phyloP scores from a whole-genome alignment of 129 eudicot genomes.

The Pittosporum tobira region DNA sequence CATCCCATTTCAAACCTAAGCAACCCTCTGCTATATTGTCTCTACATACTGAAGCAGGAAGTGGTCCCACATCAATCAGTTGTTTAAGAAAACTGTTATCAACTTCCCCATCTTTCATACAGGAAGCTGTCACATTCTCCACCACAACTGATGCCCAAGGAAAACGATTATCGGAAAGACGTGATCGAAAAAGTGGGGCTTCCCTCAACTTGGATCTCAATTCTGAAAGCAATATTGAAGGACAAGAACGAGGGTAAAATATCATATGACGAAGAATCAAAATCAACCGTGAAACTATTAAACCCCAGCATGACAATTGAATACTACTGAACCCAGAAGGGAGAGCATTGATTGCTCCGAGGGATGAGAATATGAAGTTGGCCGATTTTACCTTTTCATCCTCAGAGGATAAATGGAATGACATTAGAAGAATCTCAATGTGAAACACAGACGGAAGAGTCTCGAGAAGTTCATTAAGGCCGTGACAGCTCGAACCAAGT shows the following conservation, averaged over 20 bases:
- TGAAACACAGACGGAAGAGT: constrained; percentile 78
- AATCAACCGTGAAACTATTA: constrained; percentile 72
- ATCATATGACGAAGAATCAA: constrained; percentile 82
- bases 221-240: constrained; percentile 67
- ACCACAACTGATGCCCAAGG: constrained; percentile 62
- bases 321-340: constrained; percentile 35
- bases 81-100: constrained; percentile 43
- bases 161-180: constrained; percentile 21
- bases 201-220: constrained; percentile 70
- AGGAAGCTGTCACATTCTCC: constrained; percentile 39
- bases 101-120: constrained; percentile 36
- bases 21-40: constrained; percentile 35
- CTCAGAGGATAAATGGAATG: constrained; percentile 79
- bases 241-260: constrained; percentile 65
- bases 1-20: constrained; percentile 47
- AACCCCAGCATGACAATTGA: constrained; percentile 81
- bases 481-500: constrained; percentile 28
- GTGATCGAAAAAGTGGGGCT: constrained; percentile 32
- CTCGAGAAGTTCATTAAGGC: constrained; percentile 48
- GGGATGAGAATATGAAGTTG: constrained; percentile 41
- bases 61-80: constrained; percentile 73
- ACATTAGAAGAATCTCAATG: constrained; percentile 77
- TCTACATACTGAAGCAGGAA: constrained; percentile 50
- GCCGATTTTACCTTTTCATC: constrained; percentile 61
- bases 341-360: constrained; percentile 37